phyloP scores from a whole-genome alignment of 148 eudicot species.

The Cornus suecica region DNA sequence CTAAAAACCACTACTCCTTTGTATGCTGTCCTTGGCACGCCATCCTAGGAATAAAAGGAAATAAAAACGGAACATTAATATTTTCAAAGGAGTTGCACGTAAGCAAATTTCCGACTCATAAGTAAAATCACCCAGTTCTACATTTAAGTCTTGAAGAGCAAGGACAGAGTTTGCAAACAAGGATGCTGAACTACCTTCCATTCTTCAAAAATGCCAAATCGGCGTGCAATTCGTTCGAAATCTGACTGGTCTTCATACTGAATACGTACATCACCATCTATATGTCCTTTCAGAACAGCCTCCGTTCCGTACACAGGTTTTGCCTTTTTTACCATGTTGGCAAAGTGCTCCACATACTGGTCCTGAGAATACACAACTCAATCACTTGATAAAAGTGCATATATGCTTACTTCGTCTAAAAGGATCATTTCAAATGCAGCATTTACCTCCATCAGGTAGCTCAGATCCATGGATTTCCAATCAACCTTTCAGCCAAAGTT shows the following conservation, averaged over 20 bases:
- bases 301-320: slow-evolving; percentile 54
- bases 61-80: not conserved
- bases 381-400: not conserved
- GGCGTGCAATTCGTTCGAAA: slow-evolving; percentile 71
- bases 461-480: slow-evolving; percentile 92
- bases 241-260: slow-evolving; percentile 62
- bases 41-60: slow-evolving; percentile 55
- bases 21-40: slow-evolving; percentile 88
- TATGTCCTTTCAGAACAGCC: slow-evolving; percentile 48
- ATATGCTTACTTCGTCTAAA: not conserved
- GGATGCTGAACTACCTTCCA: slow-evolving; percentile 71
- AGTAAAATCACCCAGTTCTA: not conserved
- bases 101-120: not conserved
- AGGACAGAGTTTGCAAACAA: not conserved
- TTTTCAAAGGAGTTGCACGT: not conserved
- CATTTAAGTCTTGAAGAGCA: not conserved
- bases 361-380: slow-evolving; percentile 37
- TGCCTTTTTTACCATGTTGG: slow-evolving; percentile 66
- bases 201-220: slow-evolving; percentile 94
- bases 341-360: slow-evolving; percentile 64
- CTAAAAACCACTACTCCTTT: slow-evolving; percentile 91
- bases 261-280: slow-evolving; percentile 76
- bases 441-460: slow-evolving; percentile 87
- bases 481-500: slow-evolving; percentile 57
- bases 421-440: not conserved